phyloP scores from a whole-genome alignment of 2,329 filamentous ascomycete species.

The Pleoardoris graminearum region DNA sequence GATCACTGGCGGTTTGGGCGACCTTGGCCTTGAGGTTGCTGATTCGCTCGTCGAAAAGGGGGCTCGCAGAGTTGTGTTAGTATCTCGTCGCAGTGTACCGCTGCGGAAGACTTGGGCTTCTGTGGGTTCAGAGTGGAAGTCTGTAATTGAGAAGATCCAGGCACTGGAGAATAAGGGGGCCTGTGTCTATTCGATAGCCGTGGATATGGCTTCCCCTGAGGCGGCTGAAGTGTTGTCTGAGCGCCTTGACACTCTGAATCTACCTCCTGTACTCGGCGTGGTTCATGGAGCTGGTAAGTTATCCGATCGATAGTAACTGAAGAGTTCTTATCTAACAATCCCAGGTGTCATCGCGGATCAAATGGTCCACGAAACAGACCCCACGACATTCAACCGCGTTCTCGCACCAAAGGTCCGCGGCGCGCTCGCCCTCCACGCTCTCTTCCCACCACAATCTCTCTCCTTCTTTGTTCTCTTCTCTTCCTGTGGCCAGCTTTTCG shows the following conservation, averaged over 20 bases:
- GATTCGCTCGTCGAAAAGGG: conserved; percentile 40
- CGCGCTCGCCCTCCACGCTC: conserved; percentile 27
- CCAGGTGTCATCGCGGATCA: no score
- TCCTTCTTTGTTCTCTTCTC: conserved; percentile 32
- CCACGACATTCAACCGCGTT: conserved; percentile 34
- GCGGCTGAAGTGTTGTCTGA: conserved; percentile 21
- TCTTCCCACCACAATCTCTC: conserved; percentile 28
- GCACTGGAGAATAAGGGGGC: conserved; percentile 27
- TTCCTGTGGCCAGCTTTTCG: conserved; percentile 26
- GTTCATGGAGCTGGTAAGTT: conserved; percentile 48
- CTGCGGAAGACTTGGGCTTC: no score
- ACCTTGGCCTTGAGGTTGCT: conserved; percentile 47
- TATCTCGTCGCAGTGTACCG: conserved; percentile 37
- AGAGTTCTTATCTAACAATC: no score
- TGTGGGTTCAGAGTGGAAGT: conserved; percentile 28
- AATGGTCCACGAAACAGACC: conserved; percentile 44
- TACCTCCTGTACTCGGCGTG: conserved; percentile 48
- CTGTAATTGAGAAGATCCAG: conserved; percentile 18
- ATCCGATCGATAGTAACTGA: no score
- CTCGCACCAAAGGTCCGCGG: conserved; percentile 36
- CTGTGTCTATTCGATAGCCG: conserved; percentile 37
- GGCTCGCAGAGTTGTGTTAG: conserved; percentile 44
- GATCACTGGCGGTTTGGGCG: conserved; percentile 48
- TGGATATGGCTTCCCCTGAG: conserved; percentile 40
- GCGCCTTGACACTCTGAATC: conserved; percentile 35